Base-by-base conservation (phyloP, 768 basidiomycete genomes). In the Galerina sulciceps region DNA sequence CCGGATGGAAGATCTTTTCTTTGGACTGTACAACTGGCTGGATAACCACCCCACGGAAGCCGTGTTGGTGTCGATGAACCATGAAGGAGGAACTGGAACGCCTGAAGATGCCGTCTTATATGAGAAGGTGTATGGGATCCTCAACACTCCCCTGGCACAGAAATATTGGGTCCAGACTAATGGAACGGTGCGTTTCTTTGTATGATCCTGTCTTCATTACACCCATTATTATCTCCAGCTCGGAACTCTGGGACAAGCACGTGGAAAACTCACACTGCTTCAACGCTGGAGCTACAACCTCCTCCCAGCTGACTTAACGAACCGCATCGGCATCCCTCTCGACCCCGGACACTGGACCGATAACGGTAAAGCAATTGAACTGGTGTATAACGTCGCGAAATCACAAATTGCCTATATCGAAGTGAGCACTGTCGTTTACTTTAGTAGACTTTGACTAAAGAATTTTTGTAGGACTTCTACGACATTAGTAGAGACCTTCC, bases 21-120 rank as follows among this genome's bases (percentile, higher is more conserved):
- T 81, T 51, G 82, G 80, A 6, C 66, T 82, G 10, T 84, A 85
- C 65, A 69, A 69, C 40, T 85, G 82, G 81, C 75, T 85, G 13
- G 75, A 82, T 57, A 69, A 75, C 18, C 81, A 85, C 55, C 79
- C 80, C 0, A 80, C 80, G 0, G 84, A 85, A 63, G 78, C 81
- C 1, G 71, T 85, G 5, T 71, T 84, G 13, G 73, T 82, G 17
- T 83, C 81, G 0, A 63, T 85, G 44, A 84, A 84, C 56, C 74
- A 80, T 53, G 83, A 84, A 64, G 66, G 75, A 13, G 77, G 76
- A 23, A 79, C 76, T 0, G 80, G 79, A 3, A 82, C 79, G 2
- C 76, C 77, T 4, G 66, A 80, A 53, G 79, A 81, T 31, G 60
- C 71, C 2, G 71, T 75, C 1, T 70, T 84, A 11, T 76, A 83